Evolutionary conservation across 352 stramenopile genomes (phyloP).

Genomic region (Phytophthora hybrid): DNA sequence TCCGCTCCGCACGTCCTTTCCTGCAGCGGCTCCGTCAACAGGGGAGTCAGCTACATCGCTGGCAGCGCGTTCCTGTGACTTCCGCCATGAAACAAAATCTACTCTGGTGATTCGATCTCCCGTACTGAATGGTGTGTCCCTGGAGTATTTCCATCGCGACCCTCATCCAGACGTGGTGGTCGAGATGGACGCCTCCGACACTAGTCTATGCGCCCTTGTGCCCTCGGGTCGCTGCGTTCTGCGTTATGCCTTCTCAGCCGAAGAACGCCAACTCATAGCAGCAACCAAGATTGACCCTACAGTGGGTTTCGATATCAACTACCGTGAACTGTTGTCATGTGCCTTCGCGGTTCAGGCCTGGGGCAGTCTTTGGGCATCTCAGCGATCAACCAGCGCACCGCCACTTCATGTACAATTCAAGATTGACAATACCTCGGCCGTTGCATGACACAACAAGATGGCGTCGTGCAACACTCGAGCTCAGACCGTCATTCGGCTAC

Average conservation of each 20-base stretch:
- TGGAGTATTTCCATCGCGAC: background rate
- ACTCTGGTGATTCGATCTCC: background rate
- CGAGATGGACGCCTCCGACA: slow-evolving; percentile 21
- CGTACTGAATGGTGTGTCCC: background rate
- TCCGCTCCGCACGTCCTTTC: background rate
- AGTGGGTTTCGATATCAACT: background rate
- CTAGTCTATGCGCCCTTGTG: slow-evolving; percentile 9
- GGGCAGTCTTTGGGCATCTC: background rate
- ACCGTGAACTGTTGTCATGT: background rate
- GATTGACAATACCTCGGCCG: background rate
- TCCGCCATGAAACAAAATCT: background rate
- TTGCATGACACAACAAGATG: background rate
- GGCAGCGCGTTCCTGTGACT: background rate
- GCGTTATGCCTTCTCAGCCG: background rate
- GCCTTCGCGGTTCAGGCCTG: slow-evolving; percentile 4
- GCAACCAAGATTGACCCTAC: background rate
- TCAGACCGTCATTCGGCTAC: too few species aligned
- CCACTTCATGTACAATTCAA: background rate
- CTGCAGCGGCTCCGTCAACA: background rate
- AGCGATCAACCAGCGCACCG: too few species aligned
- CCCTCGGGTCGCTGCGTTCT: background rate
- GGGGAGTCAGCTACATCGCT: background rate
- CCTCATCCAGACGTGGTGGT: background rate
- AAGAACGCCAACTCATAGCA: background rate
- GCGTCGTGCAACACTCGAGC: background rate